Conservation (phyloP, 768 basidiomycete genomes). For the Trametes gibbosa region DNA sequence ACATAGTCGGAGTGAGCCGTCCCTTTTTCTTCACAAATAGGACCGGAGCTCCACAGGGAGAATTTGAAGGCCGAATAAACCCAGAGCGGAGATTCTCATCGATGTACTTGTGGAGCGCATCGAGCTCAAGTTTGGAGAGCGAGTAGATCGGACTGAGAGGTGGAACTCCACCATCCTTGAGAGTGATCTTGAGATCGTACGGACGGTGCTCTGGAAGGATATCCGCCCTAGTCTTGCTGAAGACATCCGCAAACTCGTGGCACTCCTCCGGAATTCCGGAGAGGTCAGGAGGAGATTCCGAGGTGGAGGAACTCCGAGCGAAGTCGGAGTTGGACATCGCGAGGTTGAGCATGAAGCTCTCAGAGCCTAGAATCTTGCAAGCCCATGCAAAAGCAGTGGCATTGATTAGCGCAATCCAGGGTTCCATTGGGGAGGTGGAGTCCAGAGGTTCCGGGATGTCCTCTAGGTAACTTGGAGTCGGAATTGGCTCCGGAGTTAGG, state of each 20-base stretch:
- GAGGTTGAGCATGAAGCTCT: neutral
- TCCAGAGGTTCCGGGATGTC: neutral
- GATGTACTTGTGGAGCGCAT: neutral
- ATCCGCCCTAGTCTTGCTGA: constrained; percentile 11
- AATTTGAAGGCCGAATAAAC: constrained; percentile 3
- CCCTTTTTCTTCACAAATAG: neutral
- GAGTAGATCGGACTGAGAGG: neutral
- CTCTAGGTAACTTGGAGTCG: neutral
- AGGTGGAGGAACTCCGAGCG: neutral
- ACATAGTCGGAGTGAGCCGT: neutral
- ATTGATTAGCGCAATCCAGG: constrained; percentile 8
- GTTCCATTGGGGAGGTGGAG: neutral
- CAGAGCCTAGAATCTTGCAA: neutral
- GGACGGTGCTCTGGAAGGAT: neutral
- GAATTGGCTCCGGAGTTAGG: neutral
- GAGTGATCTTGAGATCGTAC: neutral
- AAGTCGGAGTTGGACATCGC: neutral
- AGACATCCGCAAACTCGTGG: constrained; percentile 19
- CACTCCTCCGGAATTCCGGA: constrained; percentile 14
- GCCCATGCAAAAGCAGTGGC: constrained; percentile 4
- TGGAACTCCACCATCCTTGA: neutral
- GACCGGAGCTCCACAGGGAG: neutral
- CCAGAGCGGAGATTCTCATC: neutral
- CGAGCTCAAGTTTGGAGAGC: neutral
- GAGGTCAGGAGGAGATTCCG: neutral